These are phyloP conservation scores for Malassezia cuniculi DNA, from an alignment of 1,284 basidiomycete genomes.

Conservation along the genomic window DNA sequence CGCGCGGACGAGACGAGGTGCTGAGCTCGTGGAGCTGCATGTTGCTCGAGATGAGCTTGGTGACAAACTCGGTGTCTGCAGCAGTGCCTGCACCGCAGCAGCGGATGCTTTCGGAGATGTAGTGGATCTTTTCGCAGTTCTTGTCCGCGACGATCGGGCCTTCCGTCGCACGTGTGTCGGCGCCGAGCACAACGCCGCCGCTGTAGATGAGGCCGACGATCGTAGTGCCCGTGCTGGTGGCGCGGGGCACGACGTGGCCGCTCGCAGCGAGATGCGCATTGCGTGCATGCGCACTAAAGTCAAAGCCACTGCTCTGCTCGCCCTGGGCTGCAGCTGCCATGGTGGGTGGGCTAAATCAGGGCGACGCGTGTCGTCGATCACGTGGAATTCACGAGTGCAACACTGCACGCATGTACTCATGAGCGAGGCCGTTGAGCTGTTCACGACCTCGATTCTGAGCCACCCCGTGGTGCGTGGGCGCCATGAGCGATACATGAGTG, in stretches of 20 bases:
- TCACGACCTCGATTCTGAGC: slow-evolving; percentile 42
- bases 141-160: slow-evolving; percentile 95
- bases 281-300: slow-evolving; percentile 60
- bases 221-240: slow-evolving; percentile 70
- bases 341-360: not conserved
- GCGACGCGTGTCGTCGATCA: slow-evolving; percentile 12
- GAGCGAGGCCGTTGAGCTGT: slow-evolving; percentile 33
- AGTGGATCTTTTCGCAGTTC: slow-evolving; percentile 99
- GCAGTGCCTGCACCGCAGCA: slow-evolving; percentile 98
- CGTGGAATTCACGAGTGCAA: slow-evolving; percentile 8
- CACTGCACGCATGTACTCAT: no score
- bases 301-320: slow-evolving; percentile 52
- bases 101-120: slow-evolving; percentile 55
- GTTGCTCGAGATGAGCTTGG: slow-evolving; percentile 38
- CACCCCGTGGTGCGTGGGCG: slow-evolving; percentile 36
- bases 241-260: slow-evolving; percentile 53
- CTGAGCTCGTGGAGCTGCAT: slow-evolving; percentile 43
- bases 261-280: slow-evolving; percentile 65
- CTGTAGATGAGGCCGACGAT: slow-evolving; percentile 81
- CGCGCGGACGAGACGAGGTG: slow-evolving; percentile 51
- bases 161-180: slow-evolving; percentile 88
- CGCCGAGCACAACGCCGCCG: slow-evolving; percentile 86
- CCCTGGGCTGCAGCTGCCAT: slow-evolving; percentile 3
- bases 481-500: slow-evolving; percentile 38
- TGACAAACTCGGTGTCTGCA: slow-evolving; percentile 84